Evolutionary conservation across 495 filamentous ascomycete species (phyloP), one percentile per base, ranked within the genome.

Genomic region (Podospora bellae-mahoneyi): DNA sequence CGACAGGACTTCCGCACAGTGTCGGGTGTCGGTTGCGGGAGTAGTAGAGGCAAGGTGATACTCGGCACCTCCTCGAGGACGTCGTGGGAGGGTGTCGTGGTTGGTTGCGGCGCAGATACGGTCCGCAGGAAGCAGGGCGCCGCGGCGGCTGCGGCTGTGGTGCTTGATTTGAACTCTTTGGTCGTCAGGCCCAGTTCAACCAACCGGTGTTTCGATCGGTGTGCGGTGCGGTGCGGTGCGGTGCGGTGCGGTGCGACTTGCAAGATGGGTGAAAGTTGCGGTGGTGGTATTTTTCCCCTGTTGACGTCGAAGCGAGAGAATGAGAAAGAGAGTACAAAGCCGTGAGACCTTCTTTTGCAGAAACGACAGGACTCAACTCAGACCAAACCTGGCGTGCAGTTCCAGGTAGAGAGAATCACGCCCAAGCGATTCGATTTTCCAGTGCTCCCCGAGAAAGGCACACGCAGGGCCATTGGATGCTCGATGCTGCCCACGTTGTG

Each of bases 81-180:
- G 55, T 19, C 26, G n/a, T 58, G 55, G 55, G 55, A 58, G 55
- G 55, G 55, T 58, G 55, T 58, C 55, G 61, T 63, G 61, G 32
- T 39, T 30, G 60, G 60, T 34, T 63, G 61, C 61, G 61, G 30
- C 61, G 61, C 61, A 44, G 61, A 63, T 63, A 63, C 61, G 10
- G 27, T 19, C 16, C 9, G 27, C n/a, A n/a, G 9, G 9, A 19
- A 32, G 39, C 13, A 48, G 39, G 39, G 39, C 6, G 2, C 39
- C 0, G 39, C 39, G 39, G 39, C 39, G 39, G 39, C 39, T 48
- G 39, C 7, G 30, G 30, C 30, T 32, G 30, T 32, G 30, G 30
- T 32, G 39, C 39, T 48, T 10, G 39, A 48, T 10, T 48, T 48
- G 39, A 16, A 16, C 39, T 13, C 9, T 48, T 13, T 48, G 39